phyloP scores from a whole-genome alignment of 441 rosid species.

The Erodium moschatum region DNA sequence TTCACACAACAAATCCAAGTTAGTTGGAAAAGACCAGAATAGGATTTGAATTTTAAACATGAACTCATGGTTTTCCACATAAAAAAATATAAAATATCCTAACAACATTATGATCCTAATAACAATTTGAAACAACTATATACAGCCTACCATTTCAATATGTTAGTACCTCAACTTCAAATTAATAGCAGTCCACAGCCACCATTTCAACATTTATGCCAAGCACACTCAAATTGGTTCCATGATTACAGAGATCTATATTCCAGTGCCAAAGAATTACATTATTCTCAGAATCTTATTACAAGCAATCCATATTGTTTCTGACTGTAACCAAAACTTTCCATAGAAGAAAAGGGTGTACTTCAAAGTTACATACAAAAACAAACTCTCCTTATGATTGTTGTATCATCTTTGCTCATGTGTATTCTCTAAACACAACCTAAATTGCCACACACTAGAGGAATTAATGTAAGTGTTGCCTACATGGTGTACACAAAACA shows the following conservation, averaged over 20 bases:
- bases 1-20: not conserved
- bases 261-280: not conserved
- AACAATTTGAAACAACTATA: not conserved
- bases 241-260: not conserved
- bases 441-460: not conserved
- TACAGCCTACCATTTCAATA: not conserved
- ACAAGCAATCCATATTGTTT: not conserved
- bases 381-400: not conserved
- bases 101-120: not conserved
- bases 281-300: not conserved
- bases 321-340: no score
- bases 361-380: not conserved
- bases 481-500: not conserved
- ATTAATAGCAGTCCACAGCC: no score
- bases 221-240: no score
- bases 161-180: no score
- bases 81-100: not conserved
- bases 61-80: not conserved
- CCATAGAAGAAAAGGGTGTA: not conserved
- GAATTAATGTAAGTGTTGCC: not conserved
- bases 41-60: not conserved
- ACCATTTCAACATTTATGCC: no score
- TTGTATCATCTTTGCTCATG: not conserved
- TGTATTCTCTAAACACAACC: not conserved
- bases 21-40: no score